Base-by-base conservation (phyloP, 345 rosid genomes). In the Cardiospermum halicacabum region DNA sequence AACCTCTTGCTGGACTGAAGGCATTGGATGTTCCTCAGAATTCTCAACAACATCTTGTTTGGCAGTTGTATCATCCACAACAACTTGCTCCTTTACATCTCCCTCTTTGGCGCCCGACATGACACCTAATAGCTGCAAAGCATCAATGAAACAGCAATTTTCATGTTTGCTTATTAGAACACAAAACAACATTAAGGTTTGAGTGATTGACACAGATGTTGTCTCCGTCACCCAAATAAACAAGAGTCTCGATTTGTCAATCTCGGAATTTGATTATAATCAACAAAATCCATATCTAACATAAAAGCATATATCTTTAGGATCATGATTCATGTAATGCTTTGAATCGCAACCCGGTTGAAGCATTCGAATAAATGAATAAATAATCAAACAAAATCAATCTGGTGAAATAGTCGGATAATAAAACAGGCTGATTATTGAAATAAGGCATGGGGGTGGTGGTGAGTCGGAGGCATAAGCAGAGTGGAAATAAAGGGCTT, bases 1-100 rank as follows among this genome's bases (percentile, higher is more conserved):
- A 64, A 21, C 95, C 89, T 82, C 85, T 16, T 67, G 60, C 74
- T 78, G 73, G 55, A 75, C 27, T n/a, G 82, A 69, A 26, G 81
- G 79, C 72, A 74, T 77, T 10, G 70, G 51, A 50, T 56, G 71
- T 62, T 55, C 71, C 16, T 69, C 70, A 16, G 21, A 8, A 19
- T 64, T 72, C 6, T 59, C 72, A 5, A 18, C 64, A 1, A 47
- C 77, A 21, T n/a, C 67, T 66, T 62, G 69, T 7, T 51, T 59
- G 7, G 53, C 49, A 0, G 39, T 58, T 39, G 21, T 10, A 53
- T 56, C 71, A 31, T 57, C 78, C 45, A 42, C 39, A 24, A 60
- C 43, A 65, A 74, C 83, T 40, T 75, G 72, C 54, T 77, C 81
- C 53, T 68, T 75, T 15, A 36, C 71, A 57, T 78, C 75, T 72